These are phyloP conservation scores for Kodamaea sp. DNA, from an alignment of 1,139 yeast species.

Conservation along the genomic window DNA sequence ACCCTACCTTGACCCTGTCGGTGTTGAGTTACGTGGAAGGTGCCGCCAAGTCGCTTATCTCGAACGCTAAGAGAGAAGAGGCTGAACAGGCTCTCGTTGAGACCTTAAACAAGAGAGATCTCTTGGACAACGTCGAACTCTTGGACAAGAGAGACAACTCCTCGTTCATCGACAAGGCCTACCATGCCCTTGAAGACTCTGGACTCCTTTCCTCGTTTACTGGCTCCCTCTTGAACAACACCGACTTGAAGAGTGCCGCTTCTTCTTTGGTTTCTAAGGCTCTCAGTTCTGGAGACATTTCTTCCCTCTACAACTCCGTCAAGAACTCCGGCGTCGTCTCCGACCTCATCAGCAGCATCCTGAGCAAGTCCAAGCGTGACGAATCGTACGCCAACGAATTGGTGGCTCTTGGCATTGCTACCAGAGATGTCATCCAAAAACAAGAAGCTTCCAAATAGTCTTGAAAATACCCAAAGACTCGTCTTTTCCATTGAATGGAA, in stretches of 20 bases:
- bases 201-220: conserved; percentile 25
- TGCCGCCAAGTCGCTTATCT: background rate
- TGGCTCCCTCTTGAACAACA: conserved; percentile 24
- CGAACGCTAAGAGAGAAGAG: conserved; percentile 5
- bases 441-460: too few species aligned
- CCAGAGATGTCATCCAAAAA: too few species aligned
- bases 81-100: conserved; percentile 1
- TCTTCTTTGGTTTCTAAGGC: conserved; percentile 17
- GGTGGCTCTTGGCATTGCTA: too few species aligned
- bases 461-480: too few species aligned
- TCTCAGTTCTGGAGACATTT: conserved; percentile 24
- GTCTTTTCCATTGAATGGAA: too few species aligned
- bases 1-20: conserved; percentile 21
- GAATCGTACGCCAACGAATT: too few species aligned
- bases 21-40: conserved; percentile 19
- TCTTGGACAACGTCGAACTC: too few species aligned
- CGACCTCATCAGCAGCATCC: conserved; percentile 20
- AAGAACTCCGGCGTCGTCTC: conserved; percentile 23
- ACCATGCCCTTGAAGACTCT: conserved; percentile 24
- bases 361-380: conserved; percentile 8
- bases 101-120: conserved; percentile 24
- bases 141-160: too few species aligned
- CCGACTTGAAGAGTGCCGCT: conserved; percentile 20
- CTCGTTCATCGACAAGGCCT: conserved; percentile 22
- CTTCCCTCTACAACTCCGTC: conserved; percentile 22